Conservation (phyloP, 495 filamentous ascomycete genomes). For the Penicillium angulare region DNA sequence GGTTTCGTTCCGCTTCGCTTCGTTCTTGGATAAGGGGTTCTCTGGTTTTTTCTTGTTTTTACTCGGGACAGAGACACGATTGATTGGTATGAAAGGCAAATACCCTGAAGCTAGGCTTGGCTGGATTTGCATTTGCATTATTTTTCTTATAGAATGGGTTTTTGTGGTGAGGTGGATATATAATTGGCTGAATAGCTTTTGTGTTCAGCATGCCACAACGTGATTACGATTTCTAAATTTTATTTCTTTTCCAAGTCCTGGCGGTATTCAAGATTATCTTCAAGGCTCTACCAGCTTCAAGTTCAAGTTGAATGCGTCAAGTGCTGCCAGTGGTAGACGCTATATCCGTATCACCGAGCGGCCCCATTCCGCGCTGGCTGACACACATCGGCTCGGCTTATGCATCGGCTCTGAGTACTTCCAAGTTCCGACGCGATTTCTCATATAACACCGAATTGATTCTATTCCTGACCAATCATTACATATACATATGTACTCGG, state of each 20-base stretch:
- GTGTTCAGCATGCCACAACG: background rate
- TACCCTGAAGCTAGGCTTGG: conserved; percentile 10
- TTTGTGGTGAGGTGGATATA: no score
- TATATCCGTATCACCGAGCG: conserved; percentile 17
- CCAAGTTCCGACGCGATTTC: conserved; percentile 6
- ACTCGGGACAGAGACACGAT: conserved; percentile 4
- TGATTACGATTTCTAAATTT: no score
- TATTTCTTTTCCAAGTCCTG: no score
- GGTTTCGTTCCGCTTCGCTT: background rate
- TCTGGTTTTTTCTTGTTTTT: background rate
- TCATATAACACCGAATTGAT: background rate
- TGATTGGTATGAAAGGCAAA: conserved; percentile 4
- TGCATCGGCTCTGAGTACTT: conserved; percentile 3
- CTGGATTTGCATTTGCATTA: conserved; percentile 14
- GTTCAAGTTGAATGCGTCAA: background rate
- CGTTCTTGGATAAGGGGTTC: background rate
- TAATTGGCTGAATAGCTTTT: no score
- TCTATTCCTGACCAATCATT: background rate
- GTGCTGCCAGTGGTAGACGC: no score
- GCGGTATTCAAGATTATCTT: no score
- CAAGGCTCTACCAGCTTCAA: no score
- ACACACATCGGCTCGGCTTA: conserved; percentile 18
- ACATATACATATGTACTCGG: background rate
- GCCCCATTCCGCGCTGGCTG: conserved; percentile 32
- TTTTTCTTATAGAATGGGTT: conserved; percentile 12